Evolutionary conservation across 345 rosid genomes (phyloP), one percentile per base, ranked within the genome.

Genomic region (Bruguiera gymnorhiza): DNA sequence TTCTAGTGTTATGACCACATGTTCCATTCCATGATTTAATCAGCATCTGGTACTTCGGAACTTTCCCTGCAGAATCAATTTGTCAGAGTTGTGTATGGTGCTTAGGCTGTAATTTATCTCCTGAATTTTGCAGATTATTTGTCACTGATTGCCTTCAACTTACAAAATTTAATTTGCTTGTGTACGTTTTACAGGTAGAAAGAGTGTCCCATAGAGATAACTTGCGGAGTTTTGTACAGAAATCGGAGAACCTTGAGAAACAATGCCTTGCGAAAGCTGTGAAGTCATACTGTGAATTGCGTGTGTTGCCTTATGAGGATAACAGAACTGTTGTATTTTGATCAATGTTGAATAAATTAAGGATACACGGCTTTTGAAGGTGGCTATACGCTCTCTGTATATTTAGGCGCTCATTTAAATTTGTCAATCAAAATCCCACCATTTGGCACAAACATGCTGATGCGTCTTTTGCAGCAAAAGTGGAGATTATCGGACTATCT

Each of bases 231-330:
- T 92, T 91, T 73, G 86, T 89, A 58, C 92, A 81, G 67, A 95
- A 92, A 88, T 95, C 99, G 10, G 96, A 90, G 73, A 91, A 82
- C 74, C 92, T 95, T 1, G 99, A 95, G 87, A 95, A 83, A 78
- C 93, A 84, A 71, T 95, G 99, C 77, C 97, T 95, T 68, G 71
- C 81, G 15, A 87, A 82, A 80, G 99, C 96, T 37, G 75, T 90
- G 68, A 85, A 85, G 70, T 92, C 91, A 4, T 89, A 95, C 76
- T 92, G 94, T 24, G 98, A 95, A 76, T 79, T 95, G 64, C 87
- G 99, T 37, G 94, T 92, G 15, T 81, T 95, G 53, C 94, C 91
- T 75, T 90, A 79, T 1, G 89, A 82, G 62, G 76, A 80, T 61
- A 85, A 87, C 75, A 88, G 78, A 80, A 90, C 96, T 39, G 96